Evolutionary conservation across 2,329 filamentous ascomycete genomes (phyloP), one percentile per base, ranked within the genome.

Genomic region (Ceratocystis eucalypticola): DNA sequence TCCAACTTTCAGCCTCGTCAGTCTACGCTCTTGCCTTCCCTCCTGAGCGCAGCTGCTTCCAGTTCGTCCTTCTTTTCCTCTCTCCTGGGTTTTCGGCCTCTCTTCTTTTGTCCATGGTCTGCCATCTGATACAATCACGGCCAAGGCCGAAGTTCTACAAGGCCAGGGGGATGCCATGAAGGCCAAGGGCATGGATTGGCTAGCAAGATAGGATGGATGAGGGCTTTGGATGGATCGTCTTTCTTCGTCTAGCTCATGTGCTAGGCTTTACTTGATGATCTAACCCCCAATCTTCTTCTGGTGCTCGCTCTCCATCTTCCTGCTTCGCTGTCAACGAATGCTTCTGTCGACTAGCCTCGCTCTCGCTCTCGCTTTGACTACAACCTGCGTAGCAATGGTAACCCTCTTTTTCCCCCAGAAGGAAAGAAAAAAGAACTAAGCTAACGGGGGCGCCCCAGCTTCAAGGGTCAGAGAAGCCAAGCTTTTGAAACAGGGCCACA

Each of bases 401-500:
- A 15, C 53, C 12, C 8, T 22, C 25, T 28, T 28, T 28, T 17
- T 15, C 50, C 37, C 37, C 37, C 10, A 41, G 37, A 41, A 41
- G 37, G 10, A 41, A 41, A 41, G 37, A 12, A 41, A 41, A 41
- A 10, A 41, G 37, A 41, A 41, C 37, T 1, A 41, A 41, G 37
- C 37, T 41, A 41, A 41, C 37, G 37, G 37, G 10, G 37, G 10
- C 10, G 10, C 37, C 37, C 37, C 37, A 41, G 53, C 53, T 6
- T 12, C 22, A 57, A 57, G 10, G 53, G 25, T 22, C 22, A 17
- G 30, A 15, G 15, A 57, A n/a, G 53, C 53, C 53, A 57, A 57
- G 53, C 53, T 57, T 57, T 30, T 57, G 53, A 57, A 57, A 57
- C 53, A 57, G 53, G 53, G 53, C 53, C 53, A 33, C 53, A 57